Percentiles rank a stretch among this genome's conserved stretches.
These are phyloP conservation scores for Prunus padus DNA, from an alignment of 306 rosid genomes.

Conservation along the genomic window DNA sequence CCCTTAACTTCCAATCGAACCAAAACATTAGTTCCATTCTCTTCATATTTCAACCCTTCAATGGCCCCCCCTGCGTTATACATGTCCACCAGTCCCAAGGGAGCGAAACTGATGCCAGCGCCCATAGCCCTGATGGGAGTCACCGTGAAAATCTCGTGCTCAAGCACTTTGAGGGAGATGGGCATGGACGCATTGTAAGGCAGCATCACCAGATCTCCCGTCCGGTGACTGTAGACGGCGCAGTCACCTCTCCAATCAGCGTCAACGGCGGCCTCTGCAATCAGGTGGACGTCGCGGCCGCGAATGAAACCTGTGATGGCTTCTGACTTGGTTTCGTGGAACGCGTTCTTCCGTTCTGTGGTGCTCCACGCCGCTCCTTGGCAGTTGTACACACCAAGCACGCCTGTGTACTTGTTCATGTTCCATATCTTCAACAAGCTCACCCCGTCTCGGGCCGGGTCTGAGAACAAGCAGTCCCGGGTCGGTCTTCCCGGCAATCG, in stretches of 20 bases:
- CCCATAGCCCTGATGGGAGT: slow-evolving; percentile 63
- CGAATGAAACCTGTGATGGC: slow-evolving; percentile 55
- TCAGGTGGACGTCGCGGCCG: slow-evolving; percentile 70
- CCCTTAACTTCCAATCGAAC: slow-evolving; percentile 64
- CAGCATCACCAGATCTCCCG: slow-evolving; percentile 48
- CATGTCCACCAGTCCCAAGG: slow-evolving; percentile 76
- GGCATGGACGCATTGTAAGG: slow-evolving; percentile 70
- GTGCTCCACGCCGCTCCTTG: slow-evolving; percentile 97
- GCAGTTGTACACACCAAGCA: slow-evolving; percentile 80
- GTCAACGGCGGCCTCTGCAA: slow-evolving; percentile 42
- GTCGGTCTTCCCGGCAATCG: slow-evolving; percentile 93
- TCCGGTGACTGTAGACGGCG: slow-evolving; percentile 41
- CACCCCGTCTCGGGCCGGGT: slow-evolving; percentile 81
- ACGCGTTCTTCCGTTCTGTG: slow-evolving; percentile 57
- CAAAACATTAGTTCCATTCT: slow-evolving; percentile 5
- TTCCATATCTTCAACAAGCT: slow-evolving; percentile 94
- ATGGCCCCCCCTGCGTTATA: slow-evolving; percentile 84
- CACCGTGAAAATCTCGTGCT: slow-evolving; percentile 66
- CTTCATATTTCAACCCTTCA: slow-evolving; percentile 54
- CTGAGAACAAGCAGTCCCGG: slow-evolving; percentile 70
- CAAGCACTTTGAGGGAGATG: slow-evolving; percentile 67
- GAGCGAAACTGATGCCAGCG: slow-evolving; percentile 54
- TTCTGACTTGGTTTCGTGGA: slow-evolving; percentile 48
- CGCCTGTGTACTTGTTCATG: slow-evolving; percentile 76
- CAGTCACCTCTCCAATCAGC: slow-evolving; percentile 72